phyloP scores from a whole-genome alignment of 371 early-diverging fungal genomes.

The Apophysomyces trapeziformis region DNA sequence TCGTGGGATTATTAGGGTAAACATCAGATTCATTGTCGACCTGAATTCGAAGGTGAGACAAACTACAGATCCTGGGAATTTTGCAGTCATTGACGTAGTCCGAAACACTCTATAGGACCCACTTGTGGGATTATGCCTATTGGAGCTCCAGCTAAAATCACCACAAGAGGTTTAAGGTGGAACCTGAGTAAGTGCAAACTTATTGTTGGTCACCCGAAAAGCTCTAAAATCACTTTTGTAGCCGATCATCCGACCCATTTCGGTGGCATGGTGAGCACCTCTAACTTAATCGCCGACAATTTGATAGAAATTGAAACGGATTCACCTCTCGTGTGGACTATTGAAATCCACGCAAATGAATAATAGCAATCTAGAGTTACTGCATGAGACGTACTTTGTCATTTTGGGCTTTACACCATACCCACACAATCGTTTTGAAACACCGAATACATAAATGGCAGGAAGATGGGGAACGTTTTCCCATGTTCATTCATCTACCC shows the following conservation, averaged over 20 bases:
- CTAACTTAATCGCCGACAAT: slow-evolving; percentile 69
- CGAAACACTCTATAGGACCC: slow-evolving; percentile 55
- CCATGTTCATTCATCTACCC: neutral
- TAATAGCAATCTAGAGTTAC: neutral
- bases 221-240: slow-evolving; percentile 9
- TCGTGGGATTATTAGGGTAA: slow-evolving; percentile 48
- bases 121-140: slow-evolving; percentile 91
- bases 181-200: slow-evolving; percentile 66
- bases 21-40: slow-evolving; percentile 69
- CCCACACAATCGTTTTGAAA: neutral
- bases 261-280: slow-evolving; percentile 78
- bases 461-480: neutral
- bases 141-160: slow-evolving; percentile 62
- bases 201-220: neutral
- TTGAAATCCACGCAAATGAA: slow-evolving; percentile 46
- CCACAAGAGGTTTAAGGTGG: slow-evolving; percentile 85
- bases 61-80: neutral
- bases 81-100: neutral
- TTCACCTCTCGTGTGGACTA: slow-evolving; percentile 80
- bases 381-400: too few relatives aligned
- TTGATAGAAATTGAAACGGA: slow-evolving; percentile 66
- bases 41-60: slow-evolving; percentile 63
- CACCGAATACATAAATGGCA: neutral
- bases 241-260: slow-evolving; percentile 64
- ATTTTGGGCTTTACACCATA: neutral